Percentiles rank a stretch among this genome's conserved stretches.
phyloP scores from a whole-genome alignment of 2,329 filamentous ascomycete genomes.

The Trichoderma sp. region DNA sequence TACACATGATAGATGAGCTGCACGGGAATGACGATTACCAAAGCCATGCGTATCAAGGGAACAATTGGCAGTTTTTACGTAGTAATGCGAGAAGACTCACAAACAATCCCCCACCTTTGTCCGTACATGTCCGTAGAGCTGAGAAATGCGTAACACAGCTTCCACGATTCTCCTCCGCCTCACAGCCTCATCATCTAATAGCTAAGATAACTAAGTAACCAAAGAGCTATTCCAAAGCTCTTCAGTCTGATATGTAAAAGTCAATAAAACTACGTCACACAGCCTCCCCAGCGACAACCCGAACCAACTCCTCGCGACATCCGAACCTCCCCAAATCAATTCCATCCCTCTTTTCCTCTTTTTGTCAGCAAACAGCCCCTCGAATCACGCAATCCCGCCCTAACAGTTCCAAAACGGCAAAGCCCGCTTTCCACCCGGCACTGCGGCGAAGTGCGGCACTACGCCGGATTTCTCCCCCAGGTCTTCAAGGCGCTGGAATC shows the following conservation, averaged over 20 bases:
- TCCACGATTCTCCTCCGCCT: background rate
- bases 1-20: background rate
- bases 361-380: background rate
- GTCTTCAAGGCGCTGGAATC: background rate
- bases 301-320: background rate
- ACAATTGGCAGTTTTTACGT: background rate
- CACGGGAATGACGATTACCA: background rate
- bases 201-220: background rate
- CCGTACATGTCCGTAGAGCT: background rate
- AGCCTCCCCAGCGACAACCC: background rate
- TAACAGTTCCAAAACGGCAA: background rate
- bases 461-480: no score
- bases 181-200: background rate
- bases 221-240: background rate
- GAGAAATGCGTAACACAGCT: background rate
- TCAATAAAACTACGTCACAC: background rate
- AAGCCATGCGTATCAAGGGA: background rate
- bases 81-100: background rate
- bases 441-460: background rate
- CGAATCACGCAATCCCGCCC: slow-evolving; percentile 11
- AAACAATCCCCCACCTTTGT: background rate
- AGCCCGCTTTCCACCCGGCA: background rate
- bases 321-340: background rate
- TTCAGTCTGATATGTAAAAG: background rate
- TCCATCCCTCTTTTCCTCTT: background rate